Evolutionary conservation across 148 eudicot species (phyloP), one percentile per base, ranked within the genome.

Genomic region (Mesembryanthemum crystallinum): DNA sequence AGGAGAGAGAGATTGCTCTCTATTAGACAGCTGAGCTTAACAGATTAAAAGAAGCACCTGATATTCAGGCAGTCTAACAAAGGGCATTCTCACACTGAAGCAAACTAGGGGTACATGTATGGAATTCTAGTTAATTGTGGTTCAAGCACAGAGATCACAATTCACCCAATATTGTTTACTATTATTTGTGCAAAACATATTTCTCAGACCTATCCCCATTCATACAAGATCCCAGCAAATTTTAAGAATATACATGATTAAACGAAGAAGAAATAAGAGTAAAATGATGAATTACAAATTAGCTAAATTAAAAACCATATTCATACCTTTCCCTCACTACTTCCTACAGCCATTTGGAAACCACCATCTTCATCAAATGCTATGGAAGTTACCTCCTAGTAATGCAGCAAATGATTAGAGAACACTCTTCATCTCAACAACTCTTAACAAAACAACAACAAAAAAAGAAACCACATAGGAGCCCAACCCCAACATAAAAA

Each of bases 301-400:
- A 23, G 37, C 21, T 23, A 23, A 47, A 39, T 5, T 47, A 30
- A 73, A 23, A 37, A 23, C 32, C 64, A 49, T 13, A 76, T 7
- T 25, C 76, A 73, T 86, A 92, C 99, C 97, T 89, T 95, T 67
- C 99, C 99, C 67, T 76, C 88, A 79, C 99, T 92, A 85, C 91
- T 95, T 82, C 97, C 99, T 76, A 92, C 94, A 83, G 91, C 97
- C 97, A 95, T 92, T 76, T 73, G 89, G 81, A 87, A 89, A 33
- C 99, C 97, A 67, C 87, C 91, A 61, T 82, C 94, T 58, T 87
- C 94, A 84, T 92, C 97, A 79, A 95, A 95, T 73, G 85, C 87
- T 59, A 95, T 51, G 52, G 97, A 96, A 66, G 98, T 95, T 71
- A 95, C 97, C 86, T 88, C 90, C 96, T 88, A 71, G 33, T 72